A percentile compares a stretch with the other conserved stretches of the same genome.
These are phyloP conservation scores for Periglandula ipomoeae DNA, from an alignment of 2,329 filamentous ascomycete species.

Conservation along the genomic window DNA sequence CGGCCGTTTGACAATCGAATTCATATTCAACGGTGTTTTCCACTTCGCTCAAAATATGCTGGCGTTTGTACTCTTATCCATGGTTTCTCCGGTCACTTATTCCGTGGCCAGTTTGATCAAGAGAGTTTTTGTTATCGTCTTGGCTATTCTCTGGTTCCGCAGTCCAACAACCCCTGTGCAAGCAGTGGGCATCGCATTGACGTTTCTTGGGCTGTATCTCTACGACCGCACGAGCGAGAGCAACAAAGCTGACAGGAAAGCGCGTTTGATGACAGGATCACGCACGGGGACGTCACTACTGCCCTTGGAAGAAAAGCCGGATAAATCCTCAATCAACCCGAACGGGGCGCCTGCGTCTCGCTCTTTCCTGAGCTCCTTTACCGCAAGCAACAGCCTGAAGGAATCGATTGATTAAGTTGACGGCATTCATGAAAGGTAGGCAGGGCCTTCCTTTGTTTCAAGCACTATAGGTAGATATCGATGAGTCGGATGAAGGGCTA, in stretches of 20 bases:
- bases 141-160: constrained; percentile 94
- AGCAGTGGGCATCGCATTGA: constrained; percentile 75
- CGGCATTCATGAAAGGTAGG: constrained; percentile 14
- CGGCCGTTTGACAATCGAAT: constrained; percentile 69
- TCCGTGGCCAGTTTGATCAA: constrained; percentile 95
- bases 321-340: not conserved
- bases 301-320: constrained; percentile 46
- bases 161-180: constrained; percentile 79
- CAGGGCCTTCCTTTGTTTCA: not conserved
- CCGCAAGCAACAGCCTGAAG: constrained; percentile 39
- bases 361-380: constrained; percentile 33
- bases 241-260: constrained; percentile 77
- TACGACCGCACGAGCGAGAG: constrained; percentile 89
- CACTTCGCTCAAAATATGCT: constrained; percentile 96
- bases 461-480: not conserved
- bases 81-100: constrained; percentile 94
- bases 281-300: constrained; percentile 43
- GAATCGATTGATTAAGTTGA: constrained; percentile 41
- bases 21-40: constrained; percentile 92
- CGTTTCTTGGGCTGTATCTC: constrained; percentile 85
- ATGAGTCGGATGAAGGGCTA: too few species aligned
- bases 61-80: constrained; percentile 83
- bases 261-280: constrained; percentile 49
- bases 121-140: constrained; percentile 90
- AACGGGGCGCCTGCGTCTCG: constrained; percentile 20